Base-by-base conservation (phyloP, 176 grass and related monocot species). In the Oryza australiensis region DNA sequence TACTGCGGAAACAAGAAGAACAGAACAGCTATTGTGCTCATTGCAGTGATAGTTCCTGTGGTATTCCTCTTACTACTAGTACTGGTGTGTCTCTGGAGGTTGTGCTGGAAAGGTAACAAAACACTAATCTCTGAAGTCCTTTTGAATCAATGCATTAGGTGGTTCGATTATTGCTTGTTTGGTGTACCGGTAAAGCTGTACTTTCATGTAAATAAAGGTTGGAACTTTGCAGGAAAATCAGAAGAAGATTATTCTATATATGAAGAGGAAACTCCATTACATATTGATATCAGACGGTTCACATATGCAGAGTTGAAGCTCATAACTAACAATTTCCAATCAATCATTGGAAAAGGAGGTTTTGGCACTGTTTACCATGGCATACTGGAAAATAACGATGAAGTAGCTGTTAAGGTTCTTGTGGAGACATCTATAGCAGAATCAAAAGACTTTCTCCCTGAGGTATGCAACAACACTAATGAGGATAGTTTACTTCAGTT, bases 311-410 rank as follows among this genome's bases (percentile, higher is more conserved):
- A 84, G 74, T 42, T 88, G 42, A 68, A 84, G 65, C 18, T 73
- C 55, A 73, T 84, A 48, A 88, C 81, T 12, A 84, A 84, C 14
- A 29, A 84, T 26, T 88, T 88, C 16, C 51, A 76, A 45, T 30
- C 22, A 80, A 63, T 59, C 4, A 18, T 88, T 79, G 86, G 86
- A 72, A 78, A 82, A 84, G 81, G 86, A 59, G 86, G 86, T 40
- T 88, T 88, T 46, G 86, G 86, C 23, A 84, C 60, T 53, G 86
- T 88, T 41, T 88, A 88, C 20, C 43, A 83, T 80, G 86, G 86
- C 49, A 66, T 20, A 40, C 35, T 88, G 22, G 86, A 88, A 63
- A 84, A 88, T 55, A 29, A 65, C 9, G 64, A 69, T 57, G 74
- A 88, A 57, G 80, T 88, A 34, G 87, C 87, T 59, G 87, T 84